Percentiles rank a stretch among this genome's conserved stretches.
phyloP scores from a whole-genome alignment of 441 rosid species.

The Populus trichocarpa region DNA sequence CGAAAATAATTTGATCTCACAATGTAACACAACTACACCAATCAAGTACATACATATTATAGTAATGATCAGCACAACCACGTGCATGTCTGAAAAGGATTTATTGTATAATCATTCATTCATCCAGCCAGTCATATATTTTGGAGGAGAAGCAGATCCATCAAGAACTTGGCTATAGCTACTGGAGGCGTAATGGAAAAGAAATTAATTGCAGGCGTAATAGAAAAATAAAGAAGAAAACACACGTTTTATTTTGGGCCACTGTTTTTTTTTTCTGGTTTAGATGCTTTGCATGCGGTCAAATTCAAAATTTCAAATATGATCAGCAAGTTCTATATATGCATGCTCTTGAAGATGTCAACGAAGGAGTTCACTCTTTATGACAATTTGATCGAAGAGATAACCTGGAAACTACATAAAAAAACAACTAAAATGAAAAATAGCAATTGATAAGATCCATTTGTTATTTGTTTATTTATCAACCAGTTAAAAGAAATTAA shows the following conservation, averaged over 20 bases:
- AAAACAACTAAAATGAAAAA: neutral
- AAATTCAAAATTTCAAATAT: too few relatives aligned
- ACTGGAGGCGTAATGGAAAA: neutral
- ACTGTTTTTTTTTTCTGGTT: neutral
- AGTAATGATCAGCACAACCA: too few relatives aligned
- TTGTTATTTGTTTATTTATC: neutral
- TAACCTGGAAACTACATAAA: neutral
- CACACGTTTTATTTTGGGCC: neutral
- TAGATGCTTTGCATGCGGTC: neutral
- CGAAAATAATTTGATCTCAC: too few relatives aligned
- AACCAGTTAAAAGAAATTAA: neutral
- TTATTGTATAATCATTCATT: too few relatives aligned
- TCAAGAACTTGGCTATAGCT: neutral
- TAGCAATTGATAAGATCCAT: neutral
- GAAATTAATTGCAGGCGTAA: too few relatives aligned
- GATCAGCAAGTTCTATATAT: neutral
- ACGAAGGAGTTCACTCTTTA: too few relatives aligned
- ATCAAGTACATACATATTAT: too few relatives aligned
- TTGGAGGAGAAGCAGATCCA: neutral
- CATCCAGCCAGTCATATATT: too few relatives aligned
- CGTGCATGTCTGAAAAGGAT: too few relatives aligned
- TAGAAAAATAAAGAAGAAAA: neutral
- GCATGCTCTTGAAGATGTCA: too few relatives aligned
- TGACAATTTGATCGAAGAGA: neutral
- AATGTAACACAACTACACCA: too few relatives aligned